Evolutionary conservation across 441 rosid species (phyloP).

Genomic region (Adansonia rubrostipa): DNA sequence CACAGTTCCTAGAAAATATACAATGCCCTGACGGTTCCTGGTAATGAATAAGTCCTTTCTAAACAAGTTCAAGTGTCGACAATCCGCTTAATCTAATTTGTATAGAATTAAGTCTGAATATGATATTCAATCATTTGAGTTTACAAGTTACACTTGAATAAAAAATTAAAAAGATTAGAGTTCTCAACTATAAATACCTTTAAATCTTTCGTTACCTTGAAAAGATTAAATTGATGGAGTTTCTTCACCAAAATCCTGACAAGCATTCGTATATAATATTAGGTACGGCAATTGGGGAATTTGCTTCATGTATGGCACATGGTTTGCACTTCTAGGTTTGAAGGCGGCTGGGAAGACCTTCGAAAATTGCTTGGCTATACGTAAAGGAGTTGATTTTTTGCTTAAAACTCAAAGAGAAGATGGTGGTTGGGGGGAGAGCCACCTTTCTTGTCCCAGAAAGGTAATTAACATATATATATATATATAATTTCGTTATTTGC

Average conservation of each 20-base stretch:
- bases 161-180: too few relatives aligned
- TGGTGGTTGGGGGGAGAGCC: conserved; percentile 78
- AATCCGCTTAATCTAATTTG: too few relatives aligned
- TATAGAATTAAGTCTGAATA: too few relatives aligned
- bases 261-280: too few relatives aligned
- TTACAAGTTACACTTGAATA: too few relatives aligned
- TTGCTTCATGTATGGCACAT: conserved; percentile 65
- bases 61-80: too few relatives aligned
- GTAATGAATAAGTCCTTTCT: conserved; percentile 26
- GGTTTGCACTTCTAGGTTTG: conserved; percentile 57
- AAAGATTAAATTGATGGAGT: neutral
- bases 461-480: conserved; percentile 23
- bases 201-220: neutral
- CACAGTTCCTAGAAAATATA: conserved; percentile 39
- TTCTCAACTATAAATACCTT: too few relatives aligned
- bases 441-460: conserved; percentile 56
- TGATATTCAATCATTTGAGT: too few relatives aligned
- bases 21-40: conserved; percentile 63
- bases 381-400: conserved; percentile 60
- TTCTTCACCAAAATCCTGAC: neutral
- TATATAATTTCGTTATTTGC: too few relatives aligned
- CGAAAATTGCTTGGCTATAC: conserved; percentile 33
- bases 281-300: conserved; percentile 82
- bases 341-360: conserved; percentile 49
- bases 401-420: conserved; percentile 56